These are phyloP conservation scores for Monilinia aucupariae DNA, from an alignment of 2,329 filamentous ascomycete genomes.

Conservation along the genomic window DNA sequence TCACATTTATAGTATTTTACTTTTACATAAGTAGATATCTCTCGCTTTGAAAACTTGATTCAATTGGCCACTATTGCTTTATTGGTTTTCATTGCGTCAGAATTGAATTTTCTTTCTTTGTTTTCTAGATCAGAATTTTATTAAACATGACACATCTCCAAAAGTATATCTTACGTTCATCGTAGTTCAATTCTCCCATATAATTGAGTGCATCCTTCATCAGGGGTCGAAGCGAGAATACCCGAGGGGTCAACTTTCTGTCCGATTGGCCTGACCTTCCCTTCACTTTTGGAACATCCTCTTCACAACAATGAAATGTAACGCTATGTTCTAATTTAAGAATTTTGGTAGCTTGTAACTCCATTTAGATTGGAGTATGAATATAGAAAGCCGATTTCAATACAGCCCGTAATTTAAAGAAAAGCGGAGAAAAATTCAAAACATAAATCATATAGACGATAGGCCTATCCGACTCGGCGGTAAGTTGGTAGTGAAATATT, in stretches of 20 bases:
- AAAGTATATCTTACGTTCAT: background rate
- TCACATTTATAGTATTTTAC: no score
- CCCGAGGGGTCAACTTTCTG: background rate
- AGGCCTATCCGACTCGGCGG: no score
- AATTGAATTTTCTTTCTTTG: background rate
- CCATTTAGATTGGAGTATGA: background rate
- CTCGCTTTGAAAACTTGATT: background rate
- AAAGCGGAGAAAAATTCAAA: background rate
- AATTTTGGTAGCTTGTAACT: background rate
- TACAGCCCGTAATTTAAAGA: background rate
- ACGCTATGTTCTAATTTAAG: background rate
- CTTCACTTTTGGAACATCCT: background rate
- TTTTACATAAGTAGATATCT: no score
- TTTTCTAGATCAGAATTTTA: background rate
- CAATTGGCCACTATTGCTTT: background rate
- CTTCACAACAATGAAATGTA: background rate
- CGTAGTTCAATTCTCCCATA: background rate
- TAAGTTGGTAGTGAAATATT: background rate
- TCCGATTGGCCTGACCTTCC: background rate
- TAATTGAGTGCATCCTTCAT: background rate
- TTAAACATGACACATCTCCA: no score
- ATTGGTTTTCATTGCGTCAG: background rate
- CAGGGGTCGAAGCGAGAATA: constrained; percentile 1
- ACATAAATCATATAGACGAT: background rate
- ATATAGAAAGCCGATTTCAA: background rate